Evolutionary conservation across 257 asterid species (phyloP), one percentile per base, ranked within the genome.

Genomic region (Penstemon barbatus): DNA sequence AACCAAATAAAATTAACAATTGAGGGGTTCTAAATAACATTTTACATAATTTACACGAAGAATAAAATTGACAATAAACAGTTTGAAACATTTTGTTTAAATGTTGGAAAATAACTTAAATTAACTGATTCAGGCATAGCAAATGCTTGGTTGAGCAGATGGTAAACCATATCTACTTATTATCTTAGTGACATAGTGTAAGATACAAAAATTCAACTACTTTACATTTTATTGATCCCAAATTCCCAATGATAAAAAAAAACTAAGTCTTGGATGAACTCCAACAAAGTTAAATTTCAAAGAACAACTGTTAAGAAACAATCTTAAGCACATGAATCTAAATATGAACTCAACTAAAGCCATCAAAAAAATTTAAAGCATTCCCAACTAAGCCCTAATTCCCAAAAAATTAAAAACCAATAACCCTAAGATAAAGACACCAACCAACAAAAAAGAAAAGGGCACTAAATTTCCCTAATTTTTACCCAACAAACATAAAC

Each of bases 231-330:
- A 58, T 25, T 25, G 33, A 25, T 25, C 33, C 33, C 33, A 7
- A 13, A 0, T 53, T 64, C 61, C 71, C 70, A 70, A 52, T 45
- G 18, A 70, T 66, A 66, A 40, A n/a, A 65, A 65, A 48, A 18
- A 68, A 42, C n/a, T 40, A 56, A 63, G 58, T 64, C 52, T 56
- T 38, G 75, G 73, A 57, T 63, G 46, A 63, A 49, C 65, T 70
- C 75, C 71, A 61, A 43, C 36, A 37, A 55, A 19, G 58, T 49
- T 40, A 52, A 36, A 49, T 44, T 43, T 38, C 40, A 39, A 19
- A 40, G 18, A 42, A 10, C 60, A 4, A 37, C 8, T 49, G 49
- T 37, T 9, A 45, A 49, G 57, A 56, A 63, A 68, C 40, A n/a
- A 41, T 61, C 59, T n/a, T 57, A 57, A 74, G 52, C 52, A 60